phyloP scores from a whole-genome alignment of 495 filamentous ascomycete species.

The Sporormia fimetaria region DNA sequence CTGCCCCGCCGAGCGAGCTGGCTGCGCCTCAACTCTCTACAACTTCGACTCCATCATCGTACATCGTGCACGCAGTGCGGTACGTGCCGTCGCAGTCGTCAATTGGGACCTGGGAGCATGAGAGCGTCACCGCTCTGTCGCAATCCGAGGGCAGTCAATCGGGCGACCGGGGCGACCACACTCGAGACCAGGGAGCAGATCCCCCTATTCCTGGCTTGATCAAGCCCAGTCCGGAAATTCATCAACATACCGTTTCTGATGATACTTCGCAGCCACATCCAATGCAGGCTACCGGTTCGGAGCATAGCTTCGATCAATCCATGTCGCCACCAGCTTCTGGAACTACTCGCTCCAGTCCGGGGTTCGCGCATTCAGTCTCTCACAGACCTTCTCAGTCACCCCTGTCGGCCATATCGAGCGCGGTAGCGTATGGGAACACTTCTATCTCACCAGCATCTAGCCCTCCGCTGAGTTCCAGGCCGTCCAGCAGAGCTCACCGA shows the following conservation, averaged over 20 bases:
- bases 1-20: conserved; percentile 1
- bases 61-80: conserved; percentile 19
- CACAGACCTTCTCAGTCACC: conserved; percentile 16
- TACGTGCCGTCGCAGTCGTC: conserved; percentile 20
- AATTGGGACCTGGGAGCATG: conserved; percentile 20
- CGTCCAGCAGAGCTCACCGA: conserved; percentile 5
- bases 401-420: conserved; percentile 17
- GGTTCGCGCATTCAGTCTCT: neutral
- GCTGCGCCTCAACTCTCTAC: no score
- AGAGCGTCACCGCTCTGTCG: conserved; percentile 15
- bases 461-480: conserved; percentile 4
- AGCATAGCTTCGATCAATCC: neutral
- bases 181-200: conserved; percentile 10
- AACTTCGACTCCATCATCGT: no score
- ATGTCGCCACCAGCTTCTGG: neutral
- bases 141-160: conserved; percentile 17
- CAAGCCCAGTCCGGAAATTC: no score
- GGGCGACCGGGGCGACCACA: conserved; percentile 7
- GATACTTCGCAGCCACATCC: no score
- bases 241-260: neutral
- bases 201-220: neutral
- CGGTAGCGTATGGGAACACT: conserved; percentile 9
- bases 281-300: no score
- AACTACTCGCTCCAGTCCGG: no score
- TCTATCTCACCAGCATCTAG: conserved; percentile 11